These are phyloP conservation scores for Cantharellus anzutake DNA, from an alignment of 768 basidiomycete genomes.

Conservation along the genomic window DNA sequence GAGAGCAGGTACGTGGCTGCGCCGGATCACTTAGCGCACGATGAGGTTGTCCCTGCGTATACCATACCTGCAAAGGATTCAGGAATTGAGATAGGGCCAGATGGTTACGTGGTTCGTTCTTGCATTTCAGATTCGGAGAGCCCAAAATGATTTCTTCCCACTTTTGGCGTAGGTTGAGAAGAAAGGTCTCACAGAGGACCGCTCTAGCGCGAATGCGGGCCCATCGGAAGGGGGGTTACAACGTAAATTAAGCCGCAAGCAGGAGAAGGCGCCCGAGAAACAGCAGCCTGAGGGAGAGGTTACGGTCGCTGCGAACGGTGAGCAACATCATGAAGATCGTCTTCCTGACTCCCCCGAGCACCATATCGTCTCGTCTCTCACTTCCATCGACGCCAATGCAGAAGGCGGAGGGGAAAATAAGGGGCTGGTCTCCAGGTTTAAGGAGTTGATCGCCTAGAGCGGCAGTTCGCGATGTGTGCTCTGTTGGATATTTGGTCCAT, in stretches of 20 bases:
- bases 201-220: slow-evolving; percentile 3
- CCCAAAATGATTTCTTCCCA: neutral
- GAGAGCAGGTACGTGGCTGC: slow-evolving; percentile 28
- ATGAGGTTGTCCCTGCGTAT: slow-evolving; percentile 40
- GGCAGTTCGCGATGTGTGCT: too few species aligned
- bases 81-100: slow-evolving; percentile 25
- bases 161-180: slow-evolving; percentile 26
- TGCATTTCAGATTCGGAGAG: neutral
- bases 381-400: neutral
- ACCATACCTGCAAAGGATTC: slow-evolving; percentile 26
- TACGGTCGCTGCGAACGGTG: neutral
- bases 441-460: neutral
- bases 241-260: slow-evolving; percentile 36
- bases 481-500: too few species aligned
- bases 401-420: neutral
- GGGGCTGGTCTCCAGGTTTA: neutral
- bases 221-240: slow-evolving; percentile 17
- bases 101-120: slow-evolving; percentile 44
- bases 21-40: slow-evolving; percentile 15
- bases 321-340: neutral
- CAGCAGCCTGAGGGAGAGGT: slow-evolving; percentile 18
- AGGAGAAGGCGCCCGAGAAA: slow-evolving; percentile 58
- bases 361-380: neutral
- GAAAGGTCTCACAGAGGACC: slow-evolving; percentile 18
- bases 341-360: neutral